Evolutionary conservation across 306 rosid genomes (phyloP), one percentile per base, ranked within the genome.

Genomic region (Castanea crenata): DNA sequence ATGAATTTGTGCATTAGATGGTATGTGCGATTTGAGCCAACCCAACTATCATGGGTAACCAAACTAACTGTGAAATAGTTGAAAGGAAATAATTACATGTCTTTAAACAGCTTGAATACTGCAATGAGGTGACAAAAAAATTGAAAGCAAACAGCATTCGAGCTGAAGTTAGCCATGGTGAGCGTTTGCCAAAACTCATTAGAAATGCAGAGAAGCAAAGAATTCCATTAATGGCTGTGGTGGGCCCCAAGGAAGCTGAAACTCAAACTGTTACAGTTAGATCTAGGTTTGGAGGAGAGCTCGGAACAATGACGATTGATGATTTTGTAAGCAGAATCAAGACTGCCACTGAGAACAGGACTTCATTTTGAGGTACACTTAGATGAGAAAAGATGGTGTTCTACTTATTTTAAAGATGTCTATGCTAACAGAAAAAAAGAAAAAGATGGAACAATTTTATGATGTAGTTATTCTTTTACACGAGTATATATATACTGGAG

Each of bases 141-240:
- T 85, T 95, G 83, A 95, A 88, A 87, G 88, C 52, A 29, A 74
- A 73, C 49, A 93, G 93, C 55, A 87, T 95, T 74, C 89, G 97
- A 58, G 92, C 90, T 56, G 96, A 93, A 84, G 87, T 95, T 69
- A 89, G 89, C 83, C 94, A 90, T 6, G 98, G 99, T 0, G 99
- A 95, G 79, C 98, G 96, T 21, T 85, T 95, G 71, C 97, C 99
- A 0, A 95, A 93, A 78, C 97, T 95, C 76, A 93, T 95, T 67
- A 95, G 99, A 82, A 95, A 95, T 78, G 90, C 98, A 54, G 99
- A 95, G 87, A 93, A 89, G 76, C 98, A 90, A 87, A 93, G 83
- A 81, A 85, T 93, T 73, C 99, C 99, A 25, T 81, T 95, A 61
- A 95, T 95, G 99, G 99, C 93, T 35, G 99, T 95, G 81, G 98